These are phyloP conservation scores for Penicillium sp. DNA, from an alignment of 2,329 filamentous ascomycete species.

Conservation along the genomic window DNA sequence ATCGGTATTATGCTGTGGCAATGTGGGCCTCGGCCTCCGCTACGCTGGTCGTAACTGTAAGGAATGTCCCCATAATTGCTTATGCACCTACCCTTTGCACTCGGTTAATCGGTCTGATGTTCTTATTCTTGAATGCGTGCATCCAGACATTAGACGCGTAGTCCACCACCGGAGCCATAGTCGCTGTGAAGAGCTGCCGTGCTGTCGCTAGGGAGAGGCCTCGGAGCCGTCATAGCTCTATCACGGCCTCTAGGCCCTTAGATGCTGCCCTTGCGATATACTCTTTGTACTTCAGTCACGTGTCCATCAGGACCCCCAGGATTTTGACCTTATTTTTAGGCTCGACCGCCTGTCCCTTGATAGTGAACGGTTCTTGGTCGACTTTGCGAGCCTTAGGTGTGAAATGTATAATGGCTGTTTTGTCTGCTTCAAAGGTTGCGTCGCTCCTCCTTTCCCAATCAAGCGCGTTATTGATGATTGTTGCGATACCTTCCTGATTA, in stretches of 20 bases:
- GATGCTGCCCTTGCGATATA: slow-evolving; percentile 23
- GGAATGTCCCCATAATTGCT: slow-evolving; percentile 29
- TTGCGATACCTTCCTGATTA: slow-evolving; percentile 19
- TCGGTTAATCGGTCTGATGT: slow-evolving; percentile 23
- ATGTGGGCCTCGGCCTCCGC: slow-evolving; percentile 31
- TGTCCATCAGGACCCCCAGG: slow-evolving; percentile 30
- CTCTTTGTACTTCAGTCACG: slow-evolving; percentile 32
- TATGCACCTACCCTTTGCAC: slow-evolving; percentile 30
- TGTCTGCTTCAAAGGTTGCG: slow-evolving; percentile 37
- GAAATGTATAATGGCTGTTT: slow-evolving; percentile 42
- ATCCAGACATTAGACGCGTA: slow-evolving; percentile 29
- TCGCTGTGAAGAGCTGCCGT: slow-evolving; percentile 27
- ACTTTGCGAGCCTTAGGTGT: slow-evolving; percentile 27
- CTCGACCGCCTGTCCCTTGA: slow-evolving; percentile 24
- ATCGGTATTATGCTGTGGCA: slow-evolving; percentile 18
- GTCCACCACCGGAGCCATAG: slow-evolving; percentile 31
- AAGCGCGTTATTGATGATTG: slow-evolving; percentile 22
- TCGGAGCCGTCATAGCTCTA: slow-evolving; percentile 20
- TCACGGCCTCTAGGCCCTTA: slow-evolving; percentile 29
- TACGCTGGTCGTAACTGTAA: slow-evolving; percentile 29
- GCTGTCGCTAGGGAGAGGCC: slow-evolving; percentile 23
- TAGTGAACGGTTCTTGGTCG: slow-evolving; percentile 21
- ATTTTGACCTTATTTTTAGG: slow-evolving; percentile 26
- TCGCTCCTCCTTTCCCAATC: slow-evolving; percentile 36
- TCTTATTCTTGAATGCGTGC: slow-evolving; percentile 23